phyloP scores from a whole-genome alignment of 495 filamentous ascomycete genomes.

The Aspergillus haitiensis region DNA sequence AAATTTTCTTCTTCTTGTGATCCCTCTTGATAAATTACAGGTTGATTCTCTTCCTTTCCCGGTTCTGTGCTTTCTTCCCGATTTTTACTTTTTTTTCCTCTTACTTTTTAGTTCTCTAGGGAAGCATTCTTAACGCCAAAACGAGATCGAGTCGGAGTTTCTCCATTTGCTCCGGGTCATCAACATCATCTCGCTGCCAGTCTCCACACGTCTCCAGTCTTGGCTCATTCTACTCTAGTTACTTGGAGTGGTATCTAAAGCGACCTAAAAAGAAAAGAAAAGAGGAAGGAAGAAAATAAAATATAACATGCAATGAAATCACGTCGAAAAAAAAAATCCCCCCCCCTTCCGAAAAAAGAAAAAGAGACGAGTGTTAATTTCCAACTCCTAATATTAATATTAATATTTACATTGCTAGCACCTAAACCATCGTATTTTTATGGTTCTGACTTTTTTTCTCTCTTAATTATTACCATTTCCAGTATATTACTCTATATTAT shows the following conservation, averaged over 20 bases:
- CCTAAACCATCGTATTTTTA: too few species aligned
- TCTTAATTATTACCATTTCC: neutral
- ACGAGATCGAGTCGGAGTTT: conserved; percentile 11
- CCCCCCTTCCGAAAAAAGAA: too few species aligned
- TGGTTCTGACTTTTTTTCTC: neutral
- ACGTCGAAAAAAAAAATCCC: too few species aligned
- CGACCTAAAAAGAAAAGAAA: neutral
- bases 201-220: conserved; percentile 14
- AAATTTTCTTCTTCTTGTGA: conserved; percentile 6
- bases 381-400: too few species aligned
- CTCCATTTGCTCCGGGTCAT: conserved; percentile 15
- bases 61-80: too few species aligned
- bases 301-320: too few species aligned
- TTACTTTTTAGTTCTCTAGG: neutral
- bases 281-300: neutral
- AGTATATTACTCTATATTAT: conserved; percentile 3
- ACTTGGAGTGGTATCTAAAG: neutral
- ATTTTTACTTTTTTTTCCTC: neutral
- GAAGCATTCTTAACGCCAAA: neutral
- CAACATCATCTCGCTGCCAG: conserved; percentile 4
- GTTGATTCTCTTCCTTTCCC: too few species aligned
- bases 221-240: neutral
- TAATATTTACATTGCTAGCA: too few species aligned
- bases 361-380: too few species aligned
- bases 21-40: too few species aligned